Evolutionary conservation across 257 asterid species (phyloP).

Genomic region (Salvia splendens): DNA sequence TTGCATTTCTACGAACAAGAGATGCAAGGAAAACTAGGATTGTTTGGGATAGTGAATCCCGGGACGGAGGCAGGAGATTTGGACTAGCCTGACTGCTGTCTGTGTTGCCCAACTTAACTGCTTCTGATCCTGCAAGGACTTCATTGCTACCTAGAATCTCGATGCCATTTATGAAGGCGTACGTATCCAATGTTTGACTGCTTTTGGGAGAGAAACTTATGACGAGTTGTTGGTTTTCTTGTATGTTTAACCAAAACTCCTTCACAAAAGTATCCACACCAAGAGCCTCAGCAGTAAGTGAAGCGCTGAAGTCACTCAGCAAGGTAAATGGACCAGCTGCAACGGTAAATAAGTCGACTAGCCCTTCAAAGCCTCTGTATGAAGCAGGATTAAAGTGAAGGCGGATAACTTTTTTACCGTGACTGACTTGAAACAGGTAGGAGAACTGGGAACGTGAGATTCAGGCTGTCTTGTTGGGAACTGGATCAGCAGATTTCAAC

Average conservation of each 20-base stretch:
- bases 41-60: conserved; percentile 1
- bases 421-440: conserved; percentile 25
- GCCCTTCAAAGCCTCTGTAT: conserved; percentile 21
- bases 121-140: conserved; percentile 23
- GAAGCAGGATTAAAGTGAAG: conserved; percentile 33
- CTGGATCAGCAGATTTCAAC: conserved; percentile 25
- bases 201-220: conserved; percentile 24
- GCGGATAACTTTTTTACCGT: conserved; percentile 42
- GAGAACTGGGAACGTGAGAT: conserved; percentile 29
- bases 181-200: conserved; percentile 10
- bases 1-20: conserved; percentile 34
- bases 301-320: conserved; percentile 38
- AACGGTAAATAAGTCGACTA: conserved; percentile 29
- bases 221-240: conserved; percentile 24
- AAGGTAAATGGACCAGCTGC: conserved; percentile 34
- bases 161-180: conserved; percentile 46
- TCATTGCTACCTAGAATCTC: conserved; percentile 20
- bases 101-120: too few species aligned
- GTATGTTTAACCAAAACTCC: conserved; percentile 33
- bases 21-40: background rate
- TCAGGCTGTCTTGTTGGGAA: background rate
- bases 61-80: conserved; percentile 29
- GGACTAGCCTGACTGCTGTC: conserved; percentile 28
- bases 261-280: conserved; percentile 20
- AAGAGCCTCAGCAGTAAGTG: conserved; percentile 29